Percentiles rank a stretch among this genome's conserved stretches.
Conservation (phyloP, 257 asterid species). For the Thymus quinquecostatus region DNA sequence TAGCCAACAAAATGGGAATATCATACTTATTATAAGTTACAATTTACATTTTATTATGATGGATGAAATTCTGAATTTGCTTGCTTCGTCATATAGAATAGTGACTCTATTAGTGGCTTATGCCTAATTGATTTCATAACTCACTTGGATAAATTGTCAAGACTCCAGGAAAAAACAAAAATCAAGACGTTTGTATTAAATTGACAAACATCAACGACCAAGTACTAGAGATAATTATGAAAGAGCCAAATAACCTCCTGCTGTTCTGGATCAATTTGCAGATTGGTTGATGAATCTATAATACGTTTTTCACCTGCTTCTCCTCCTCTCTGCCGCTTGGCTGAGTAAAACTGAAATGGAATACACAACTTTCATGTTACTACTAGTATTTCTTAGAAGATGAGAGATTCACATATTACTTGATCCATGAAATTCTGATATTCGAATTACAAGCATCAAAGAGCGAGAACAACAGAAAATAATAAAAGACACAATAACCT, state of each 20-base stretch:
- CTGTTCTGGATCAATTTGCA: conserved; percentile 38
- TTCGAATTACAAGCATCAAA: conserved; percentile 3
- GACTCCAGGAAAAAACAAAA: not conserved
- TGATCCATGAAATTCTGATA: too few relatives aligned
- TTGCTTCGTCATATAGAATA: not conserved
- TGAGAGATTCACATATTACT: too few relatives aligned
- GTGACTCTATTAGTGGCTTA: not conserved
- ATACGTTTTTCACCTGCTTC: not conserved
- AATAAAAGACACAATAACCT: conserved; percentile 49
- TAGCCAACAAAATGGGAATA: conserved; percentile 12
- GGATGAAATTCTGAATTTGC: not conserved
- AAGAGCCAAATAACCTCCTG: conserved; percentile 53
- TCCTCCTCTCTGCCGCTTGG: not conserved
- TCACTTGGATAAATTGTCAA: conserved; percentile 8
- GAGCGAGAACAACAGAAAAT: conserved; percentile 28
- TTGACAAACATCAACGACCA: conserved; percentile 21
- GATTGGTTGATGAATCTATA: conserved; percentile 32
- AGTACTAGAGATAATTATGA: conserved; percentile 28
- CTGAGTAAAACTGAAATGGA: not conserved
- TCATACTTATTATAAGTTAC: not conserved
- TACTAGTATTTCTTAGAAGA: too few relatives aligned
- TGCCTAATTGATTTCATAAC: conserved; percentile 5
- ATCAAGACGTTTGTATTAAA: not conserved
- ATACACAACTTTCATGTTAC: not conserved
- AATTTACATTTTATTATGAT: conserved; percentile 21